Base-by-base conservation (phyloP, 768 basidiomycete genomes). In the Strobilomyces confusus region DNA sequence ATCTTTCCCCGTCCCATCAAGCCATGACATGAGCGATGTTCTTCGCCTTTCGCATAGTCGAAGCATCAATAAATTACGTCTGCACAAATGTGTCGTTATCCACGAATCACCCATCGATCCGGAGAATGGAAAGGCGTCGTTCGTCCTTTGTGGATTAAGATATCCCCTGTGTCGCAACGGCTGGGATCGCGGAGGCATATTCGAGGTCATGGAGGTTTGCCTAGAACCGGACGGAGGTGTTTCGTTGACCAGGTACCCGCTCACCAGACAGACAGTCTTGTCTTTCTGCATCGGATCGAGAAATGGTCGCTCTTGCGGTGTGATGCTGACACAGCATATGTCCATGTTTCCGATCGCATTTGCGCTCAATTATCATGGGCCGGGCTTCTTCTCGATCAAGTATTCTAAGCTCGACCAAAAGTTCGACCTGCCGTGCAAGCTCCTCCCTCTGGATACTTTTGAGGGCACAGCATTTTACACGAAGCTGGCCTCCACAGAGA, bases 1-100 rank as follows among this genome's bases (percentile, higher is more conserved):
- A 45, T 58, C 46, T 37, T 59, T 58, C 33, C 49, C 43, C 12
- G 32, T 58, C 29, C 29, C 29, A 14, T 49, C 49, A 4, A 20
- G 17, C 15, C 15, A 37, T 2, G 32, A 37, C 26, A 9, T 26
- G 11, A 51, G 34, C 32, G 25, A 50, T 4, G 14, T 37, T 23
- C 43, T 59, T 23, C 12, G 22, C 36, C 40, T 25, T 41, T 59
- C 52, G 2, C 56, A 54, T 17, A 37, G 20, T 36, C 40, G 43
- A 29, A 29, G 3, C 7, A 29, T 29, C 29, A 29, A 29, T 6
- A 29, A 29, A n/a, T 23, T n/a, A 12, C 20, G 17, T 36, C n/a
- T 48, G 22, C 43, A 42, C 14, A 13, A 37, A 34, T 46, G 33
- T n/a, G 17, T 4, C 14, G 32, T 56, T 1, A 43, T 52, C 15